phyloP scores from a whole-genome alignment of 2,329 filamentous ascomycete genomes.

The Fusarium decemcellulare region DNA sequence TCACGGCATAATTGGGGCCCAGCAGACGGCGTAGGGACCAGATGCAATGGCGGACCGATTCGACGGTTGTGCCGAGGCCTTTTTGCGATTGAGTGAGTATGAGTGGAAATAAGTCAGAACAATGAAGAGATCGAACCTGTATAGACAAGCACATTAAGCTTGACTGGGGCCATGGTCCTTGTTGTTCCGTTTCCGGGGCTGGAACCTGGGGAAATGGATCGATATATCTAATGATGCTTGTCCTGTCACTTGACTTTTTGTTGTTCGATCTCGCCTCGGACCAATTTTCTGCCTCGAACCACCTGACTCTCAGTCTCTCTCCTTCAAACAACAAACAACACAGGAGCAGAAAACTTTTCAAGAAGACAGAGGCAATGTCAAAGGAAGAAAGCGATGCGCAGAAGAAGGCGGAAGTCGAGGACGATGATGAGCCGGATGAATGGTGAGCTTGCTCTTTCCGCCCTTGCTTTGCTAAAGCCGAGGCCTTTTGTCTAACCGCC shows the following conservation, averaged over 20 bases:
- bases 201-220: neutral
- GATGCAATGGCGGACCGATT: conserved; percentile 91
- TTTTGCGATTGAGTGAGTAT: conserved; percentile 31
- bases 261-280: conserved; percentile 29
- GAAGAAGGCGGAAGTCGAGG: conserved; percentile 53
- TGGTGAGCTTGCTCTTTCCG: conserved; percentile 73
- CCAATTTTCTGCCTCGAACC: conserved; percentile 44
- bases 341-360: neutral
- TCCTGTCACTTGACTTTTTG: conserved; percentile 44
- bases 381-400: conserved; percentile 64
- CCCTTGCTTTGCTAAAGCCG: conserved; percentile 36
- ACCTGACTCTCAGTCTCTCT: conserved; percentile 28
- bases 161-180: conserved; percentile 72
- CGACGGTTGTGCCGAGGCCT: conserved; percentile 86
- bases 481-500: conserved; percentile 40
- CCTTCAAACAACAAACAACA: conserved; percentile 17
- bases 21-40: conserved; percentile 89
- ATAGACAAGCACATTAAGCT: conserved; percentile 94
- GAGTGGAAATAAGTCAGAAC: neutral
- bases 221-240: neutral
- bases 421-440: conserved; percentile 90
- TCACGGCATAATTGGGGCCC: conserved; percentile 92
- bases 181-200: conserved; percentile 9
- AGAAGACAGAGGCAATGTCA: conserved; percentile 55
- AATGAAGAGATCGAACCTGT: conserved; percentile 71